Base-by-base conservation (phyloP, 768 basidiomycete species). In the Russula earlei region DNA sequence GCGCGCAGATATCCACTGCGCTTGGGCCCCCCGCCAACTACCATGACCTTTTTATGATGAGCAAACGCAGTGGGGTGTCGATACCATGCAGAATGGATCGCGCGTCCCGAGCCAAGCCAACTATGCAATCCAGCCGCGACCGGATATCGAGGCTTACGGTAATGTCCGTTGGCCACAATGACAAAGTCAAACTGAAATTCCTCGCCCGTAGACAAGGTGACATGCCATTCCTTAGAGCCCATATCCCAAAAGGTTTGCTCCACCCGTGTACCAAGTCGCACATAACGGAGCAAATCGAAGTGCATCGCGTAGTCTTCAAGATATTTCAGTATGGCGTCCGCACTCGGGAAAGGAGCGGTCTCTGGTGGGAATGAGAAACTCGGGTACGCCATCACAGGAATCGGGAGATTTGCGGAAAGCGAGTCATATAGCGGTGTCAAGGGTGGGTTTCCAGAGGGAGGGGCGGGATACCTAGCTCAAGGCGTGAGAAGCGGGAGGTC, bases 351-450 rank as follows among this genome's bases (percentile, higher is more conserved):
- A 27, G 90, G 72, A 1, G 82, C 75, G 0, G 88, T 90, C 2
- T 77, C 80, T 0, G 85, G 82, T 0, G 86, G 86, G 63, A 90
- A 91, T 1, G 74, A 64, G 63, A 79, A 82, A 44, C 75, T 76
- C 1, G 75, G 71, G 62, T 74, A 91, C 3, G 78, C 77, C 90
- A 92, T 91, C 47, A 83, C 56, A 1, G 84, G 84, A 61, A 91
- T 85, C 0, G 90, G 86, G 5, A 92, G 66, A 62, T 91, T 91
- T 0, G 89, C 84, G n/a, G 84, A 85, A 12, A 92, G 71, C 0
- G 84, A 84, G 63, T 91, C 84, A 63, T 92, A 92, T 9, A 89
- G 64, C 1, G 90, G 81, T 1, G 86, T 84, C 31, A 76, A 64
- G 2, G 86, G 85, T 7, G 79, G 79, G 33, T 79, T 68, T 19